Evolutionary conservation across 2,329 filamentous ascomycete species (phyloP).

Genomic region (Helicocarpus griseus): DNA sequence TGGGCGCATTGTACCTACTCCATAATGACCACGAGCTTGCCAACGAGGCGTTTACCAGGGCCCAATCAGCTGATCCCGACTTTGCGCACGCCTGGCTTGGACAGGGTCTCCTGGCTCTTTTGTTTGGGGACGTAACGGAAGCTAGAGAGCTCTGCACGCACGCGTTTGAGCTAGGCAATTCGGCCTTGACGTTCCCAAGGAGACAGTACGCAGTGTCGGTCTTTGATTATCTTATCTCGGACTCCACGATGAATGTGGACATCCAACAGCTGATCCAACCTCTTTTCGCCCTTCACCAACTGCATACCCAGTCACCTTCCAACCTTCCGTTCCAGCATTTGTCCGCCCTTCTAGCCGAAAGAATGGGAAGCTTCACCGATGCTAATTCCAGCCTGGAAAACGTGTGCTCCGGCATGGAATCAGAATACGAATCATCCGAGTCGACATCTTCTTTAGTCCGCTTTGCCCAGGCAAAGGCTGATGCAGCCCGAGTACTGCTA

Average conservation of each 20-base stretch:
- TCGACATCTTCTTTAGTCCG: slow-evolving; percentile 61
- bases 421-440: slow-evolving; percentile 76
- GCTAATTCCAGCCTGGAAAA: slow-evolving; percentile 55
- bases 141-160: slow-evolving; percentile 82
- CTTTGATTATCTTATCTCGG: slow-evolving; percentile 68
- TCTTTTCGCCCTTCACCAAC: slow-evolving; percentile 77
- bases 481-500: slow-evolving; percentile 75
- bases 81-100: slow-evolving; percentile 91
- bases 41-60: slow-evolving; percentile 78
- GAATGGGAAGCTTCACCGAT: slow-evolving; percentile 57
- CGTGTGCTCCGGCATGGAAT: slow-evolving; percentile 62
- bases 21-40: slow-evolving; percentile 79
- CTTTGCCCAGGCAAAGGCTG: slow-evolving; percentile 75
- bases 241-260: slow-evolving; percentile 43
- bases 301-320: slow-evolving; percentile 59
- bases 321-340: slow-evolving; percentile 70
- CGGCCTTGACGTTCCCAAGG: slow-evolving; percentile 62
- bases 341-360: slow-evolving; percentile 69
- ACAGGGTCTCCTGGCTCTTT: slow-evolving; percentile 73
- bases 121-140: slow-evolving; percentile 65
- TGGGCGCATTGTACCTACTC: slow-evolving; percentile 75
- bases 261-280: slow-evolving; percentile 64
- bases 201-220: slow-evolving; percentile 69
- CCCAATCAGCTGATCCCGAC: slow-evolving; percentile 89
- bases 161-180: slow-evolving; percentile 83